Conservation (phyloP, 108 stramenopile genomes). For the Epipyxis sp. region DNA sequence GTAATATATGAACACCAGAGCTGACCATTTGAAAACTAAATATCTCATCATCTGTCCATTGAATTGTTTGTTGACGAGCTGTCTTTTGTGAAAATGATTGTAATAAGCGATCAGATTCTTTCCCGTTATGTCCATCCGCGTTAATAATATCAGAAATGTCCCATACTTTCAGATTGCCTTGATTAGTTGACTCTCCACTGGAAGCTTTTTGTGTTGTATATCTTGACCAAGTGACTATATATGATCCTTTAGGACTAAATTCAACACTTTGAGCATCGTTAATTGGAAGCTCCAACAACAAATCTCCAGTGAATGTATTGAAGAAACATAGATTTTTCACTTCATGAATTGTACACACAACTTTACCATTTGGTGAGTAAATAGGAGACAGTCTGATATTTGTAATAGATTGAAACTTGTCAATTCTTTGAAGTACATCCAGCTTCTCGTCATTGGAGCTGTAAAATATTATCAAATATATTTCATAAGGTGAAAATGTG, state of each 20-base stretch:
- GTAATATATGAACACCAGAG: slow-evolving; percentile 50
- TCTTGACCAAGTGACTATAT: neutral
- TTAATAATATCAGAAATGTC: neutral
- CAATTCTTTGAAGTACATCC: no score
- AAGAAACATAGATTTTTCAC: neutral
- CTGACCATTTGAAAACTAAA: slow-evolving; percentile 44
- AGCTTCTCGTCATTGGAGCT: no score
- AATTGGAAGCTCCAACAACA: neutral
- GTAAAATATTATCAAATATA: no score
- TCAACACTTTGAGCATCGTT: neutral
- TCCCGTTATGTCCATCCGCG: neutral
- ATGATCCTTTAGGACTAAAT: slow-evolving; percentile 22
- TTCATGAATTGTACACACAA: neutral
- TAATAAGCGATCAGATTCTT: slow-evolving; percentile 49
- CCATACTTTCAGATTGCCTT: slow-evolving; percentile 22
- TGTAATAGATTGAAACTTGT: no score
- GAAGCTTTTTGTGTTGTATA: neutral
- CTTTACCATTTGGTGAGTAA: neutral
- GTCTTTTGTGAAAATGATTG: slow-evolving; percentile 64
- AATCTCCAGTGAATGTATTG: neutral
- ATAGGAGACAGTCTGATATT: neutral
- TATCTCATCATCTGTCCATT: slow-evolving; percentile 82
- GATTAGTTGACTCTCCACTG: neutral
- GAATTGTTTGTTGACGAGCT: slow-evolving; percentile 66
- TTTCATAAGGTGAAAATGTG: no score